phyloP scores from a whole-genome alignment of 371 early-diverging fungal species.

The Mucor racemosus region DNA sequence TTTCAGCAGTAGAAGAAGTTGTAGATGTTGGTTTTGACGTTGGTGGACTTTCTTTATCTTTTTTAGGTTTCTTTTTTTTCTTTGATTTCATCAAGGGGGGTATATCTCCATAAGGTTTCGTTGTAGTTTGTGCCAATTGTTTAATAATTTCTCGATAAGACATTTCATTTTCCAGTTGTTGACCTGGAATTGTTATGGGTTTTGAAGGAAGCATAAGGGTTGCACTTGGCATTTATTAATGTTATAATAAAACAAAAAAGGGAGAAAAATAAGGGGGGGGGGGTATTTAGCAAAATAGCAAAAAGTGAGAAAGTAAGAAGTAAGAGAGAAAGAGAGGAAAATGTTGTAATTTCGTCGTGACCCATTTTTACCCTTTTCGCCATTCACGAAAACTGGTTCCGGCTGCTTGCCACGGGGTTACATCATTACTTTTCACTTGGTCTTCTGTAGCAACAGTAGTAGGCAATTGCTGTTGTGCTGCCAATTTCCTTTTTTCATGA shows the following conservation, averaged over 20 bases:
- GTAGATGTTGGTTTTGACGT: background rate
- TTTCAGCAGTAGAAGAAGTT: background rate
- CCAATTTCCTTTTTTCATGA: conserved; percentile 14
- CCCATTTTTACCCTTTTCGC: conserved; percentile 21
- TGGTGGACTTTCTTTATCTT: conserved; percentile 15
- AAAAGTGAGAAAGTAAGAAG: conserved; percentile 8
- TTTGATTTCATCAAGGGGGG: conserved; percentile 50
- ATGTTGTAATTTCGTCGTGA: background rate
- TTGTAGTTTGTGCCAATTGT: conserved; percentile 48
- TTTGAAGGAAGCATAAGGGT: conserved; percentile 35
- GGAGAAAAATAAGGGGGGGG: conserved; percentile 3
- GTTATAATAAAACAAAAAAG: conserved; percentile 10
- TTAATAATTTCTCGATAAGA: conserved; percentile 61
- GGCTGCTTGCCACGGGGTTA: conserved; percentile 25
- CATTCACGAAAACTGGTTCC: conserved; percentile 27
- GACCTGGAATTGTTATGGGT: conserved; percentile 35
- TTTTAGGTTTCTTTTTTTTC: conserved; percentile 27
- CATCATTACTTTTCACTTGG: background rate
- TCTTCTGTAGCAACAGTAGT: background rate
- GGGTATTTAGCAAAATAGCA: conserved; percentile 8
- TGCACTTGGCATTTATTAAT: conserved; percentile 13
- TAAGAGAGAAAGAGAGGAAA: conserved; percentile 3
- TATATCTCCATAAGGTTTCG: conserved; percentile 62
- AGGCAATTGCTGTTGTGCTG: background rate
- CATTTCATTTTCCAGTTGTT: conserved; percentile 26